Base-by-base conservation (phyloP, 2,329 filamentous ascomycete genomes). In the Botryotinia convoluta region DNA sequence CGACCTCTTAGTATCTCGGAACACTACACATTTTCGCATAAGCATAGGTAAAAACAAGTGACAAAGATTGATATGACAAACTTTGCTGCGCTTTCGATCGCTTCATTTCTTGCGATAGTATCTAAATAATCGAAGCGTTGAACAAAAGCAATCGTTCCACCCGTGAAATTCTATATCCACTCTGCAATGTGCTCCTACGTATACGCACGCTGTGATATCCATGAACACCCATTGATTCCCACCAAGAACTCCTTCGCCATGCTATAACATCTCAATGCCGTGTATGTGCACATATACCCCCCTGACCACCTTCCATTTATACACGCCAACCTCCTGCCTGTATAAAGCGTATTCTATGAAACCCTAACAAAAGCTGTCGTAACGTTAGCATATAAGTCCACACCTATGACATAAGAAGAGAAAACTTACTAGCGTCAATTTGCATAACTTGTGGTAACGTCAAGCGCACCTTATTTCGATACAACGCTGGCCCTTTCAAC, bases 351-450 rank as follows among this genome's bases (percentile, higher is more conserved):
- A 35, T 32, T 32, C 64, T 77, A 81, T 69, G 79, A 81, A 61
- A 81, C 80, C 65, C 77, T 76, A 29, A 81, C 77, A 72, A 79
- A 81, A 59, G 80, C 79, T 80, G 44, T 5, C 45, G 45, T 70
- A 8, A 45, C 22, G 22, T 75, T 59, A 75, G 73, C 57, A 61
- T 32, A 37, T 2, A 16, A 26, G 3, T 2, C 29, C 39, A 64
- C 26, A 26, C 48, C 29, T 32, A 29, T 37, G 37, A 26, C 18
- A 51, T 1, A 12, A 64, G 22, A 72, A 51, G 37, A 26, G 37
- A 8, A 45, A 51, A 93, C 94, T 90, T 86, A 98, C 95, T 97
- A 74, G 96, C 96, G 88, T 99, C 96, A 81, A 99, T 98, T 85
- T 99, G 95, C 81, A 89, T 89, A 70, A 99, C 85, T 82, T 96